Conservation (phyloP, 768 basidiomycete genomes). For the Ephemerocybe angulata region DNA sequence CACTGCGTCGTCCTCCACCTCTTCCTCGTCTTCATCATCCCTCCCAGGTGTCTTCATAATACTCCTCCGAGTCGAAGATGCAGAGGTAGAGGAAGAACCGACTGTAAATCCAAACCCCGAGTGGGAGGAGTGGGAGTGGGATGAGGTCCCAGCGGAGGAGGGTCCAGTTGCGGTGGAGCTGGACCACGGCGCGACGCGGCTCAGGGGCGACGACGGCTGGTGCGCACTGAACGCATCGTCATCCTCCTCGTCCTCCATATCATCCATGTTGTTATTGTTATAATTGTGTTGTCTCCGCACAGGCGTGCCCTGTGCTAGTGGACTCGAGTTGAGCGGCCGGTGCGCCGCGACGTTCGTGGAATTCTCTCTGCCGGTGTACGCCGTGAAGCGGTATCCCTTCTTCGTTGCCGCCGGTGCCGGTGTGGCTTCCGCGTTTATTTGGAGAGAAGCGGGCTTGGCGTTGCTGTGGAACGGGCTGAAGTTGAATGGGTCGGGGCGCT, state of each 20-base stretch:
- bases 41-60: background rate
- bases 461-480: background rate
- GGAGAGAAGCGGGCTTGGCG: background rate
- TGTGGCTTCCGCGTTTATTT: background rate
- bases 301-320: background rate
- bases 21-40: background rate
- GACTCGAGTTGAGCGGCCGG: conserved; percentile 3
- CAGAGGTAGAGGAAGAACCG: background rate
- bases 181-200: background rate
- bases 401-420: background rate
- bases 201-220: conserved; percentile 7
- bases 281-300: background rate
- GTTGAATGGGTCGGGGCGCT: background rate
- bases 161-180: conserved; percentile 1
- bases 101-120: background rate
- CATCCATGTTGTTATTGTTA: conserved; percentile 2
- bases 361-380: background rate
- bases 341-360: background rate
- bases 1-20: background rate
- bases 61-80: too few relatives aligned
- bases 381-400: background rate
- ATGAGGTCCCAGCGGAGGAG: background rate
- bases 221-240: background rate
- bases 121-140: background rate
- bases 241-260: conserved; percentile 4